Base-by-base conservation (phyloP, 805 yeast species). In the Lipomyces japonicus region DNA sequence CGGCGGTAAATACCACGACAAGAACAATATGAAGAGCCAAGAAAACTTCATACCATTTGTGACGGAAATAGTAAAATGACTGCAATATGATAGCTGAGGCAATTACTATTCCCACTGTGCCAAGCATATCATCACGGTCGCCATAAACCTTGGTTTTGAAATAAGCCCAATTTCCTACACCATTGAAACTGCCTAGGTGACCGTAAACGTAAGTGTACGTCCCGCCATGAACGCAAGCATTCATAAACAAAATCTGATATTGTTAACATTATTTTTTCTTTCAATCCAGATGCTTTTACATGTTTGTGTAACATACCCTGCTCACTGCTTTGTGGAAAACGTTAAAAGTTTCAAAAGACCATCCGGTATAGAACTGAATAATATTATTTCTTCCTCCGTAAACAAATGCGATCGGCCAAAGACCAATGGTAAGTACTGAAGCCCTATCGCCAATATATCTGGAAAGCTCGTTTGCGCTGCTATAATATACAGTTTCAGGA, bases 351-450 rank as follows among this genome's bases (percentile, higher is more conserved):
- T 80, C 68, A 58, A 77, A 81, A 0, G 80, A 65, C 71, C 85
- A 74, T 2, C 90, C 87, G 1, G 89, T 76, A 3, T 82, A 46
- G 62, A 68, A 70, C 54, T 77, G 75, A 61, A 86, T 70, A 19
- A 86, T 78, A 61, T 84, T 86, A 65, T 86, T 86, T 60, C 93
- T 71, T 26, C 84, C 83, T 3, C 87, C 86, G 65, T 85, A 82
- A 48, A 84, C 67, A 52, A 78, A 75, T 16, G 80, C 63, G 4
- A 75, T 63, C 0, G 93, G 91, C 50, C 81, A 21, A 35, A 46
- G 50, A 28, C 40, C 41, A 26, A 55, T 43, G 0, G 59, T 46
- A n/a, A 64, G 19, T 32, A 55, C 42, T 1, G 65, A 71, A 1
- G 72, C 28, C 1, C 54, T 46, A 34, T 48, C 53, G 16, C 44